A percentile compares a stretch with the other conserved stretches of the same genome.
Conservation (phyloP, 345 rosid species). For the Psidium guajava region DNA sequence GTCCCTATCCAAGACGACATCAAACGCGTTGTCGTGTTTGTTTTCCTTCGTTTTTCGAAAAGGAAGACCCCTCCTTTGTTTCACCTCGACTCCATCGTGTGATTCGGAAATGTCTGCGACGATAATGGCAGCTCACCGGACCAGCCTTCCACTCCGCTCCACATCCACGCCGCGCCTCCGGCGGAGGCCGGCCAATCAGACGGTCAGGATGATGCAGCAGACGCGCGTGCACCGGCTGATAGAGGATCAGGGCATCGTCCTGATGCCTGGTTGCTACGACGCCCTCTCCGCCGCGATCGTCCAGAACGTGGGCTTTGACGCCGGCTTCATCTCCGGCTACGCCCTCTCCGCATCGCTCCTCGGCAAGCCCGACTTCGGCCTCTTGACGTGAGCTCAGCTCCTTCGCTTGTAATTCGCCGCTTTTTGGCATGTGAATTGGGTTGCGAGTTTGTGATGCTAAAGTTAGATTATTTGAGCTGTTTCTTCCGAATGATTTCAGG, state of each 20-base stretch:
- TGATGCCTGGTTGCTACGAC: conserved; percentile 47
- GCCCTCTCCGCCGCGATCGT: conserved; percentile 40
- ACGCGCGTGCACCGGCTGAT: conserved; percentile 36
- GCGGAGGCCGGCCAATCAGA: conserved; percentile 4
- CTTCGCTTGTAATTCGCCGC: background rate
- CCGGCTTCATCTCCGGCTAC: conserved; percentile 41
- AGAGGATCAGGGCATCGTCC: conserved; percentile 31
- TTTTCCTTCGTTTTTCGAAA: too few species aligned
- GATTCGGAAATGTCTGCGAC: background rate
- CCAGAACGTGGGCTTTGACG: conserved; percentile 32
- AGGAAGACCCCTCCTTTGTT: background rate
- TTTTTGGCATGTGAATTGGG: background rate
- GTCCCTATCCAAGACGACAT: background rate
- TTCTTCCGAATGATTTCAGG: conserved; percentile 5
- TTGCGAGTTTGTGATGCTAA: background rate
- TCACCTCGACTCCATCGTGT: background rate
- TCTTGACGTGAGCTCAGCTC: conserved; percentile 22
- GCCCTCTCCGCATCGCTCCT: conserved; percentile 38
- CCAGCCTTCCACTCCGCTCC: background rate
- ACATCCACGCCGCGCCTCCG: background rate
- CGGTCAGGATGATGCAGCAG: conserved; percentile 24
- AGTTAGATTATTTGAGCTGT: background rate
- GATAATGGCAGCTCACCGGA: background rate
- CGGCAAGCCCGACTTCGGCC: conserved; percentile 45
- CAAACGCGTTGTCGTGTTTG: background rate